Evolutionary conservation across 1,284 basidiomycete genomes (phyloP).

Genomic region (Nidula niveotomentosa): DNA sequence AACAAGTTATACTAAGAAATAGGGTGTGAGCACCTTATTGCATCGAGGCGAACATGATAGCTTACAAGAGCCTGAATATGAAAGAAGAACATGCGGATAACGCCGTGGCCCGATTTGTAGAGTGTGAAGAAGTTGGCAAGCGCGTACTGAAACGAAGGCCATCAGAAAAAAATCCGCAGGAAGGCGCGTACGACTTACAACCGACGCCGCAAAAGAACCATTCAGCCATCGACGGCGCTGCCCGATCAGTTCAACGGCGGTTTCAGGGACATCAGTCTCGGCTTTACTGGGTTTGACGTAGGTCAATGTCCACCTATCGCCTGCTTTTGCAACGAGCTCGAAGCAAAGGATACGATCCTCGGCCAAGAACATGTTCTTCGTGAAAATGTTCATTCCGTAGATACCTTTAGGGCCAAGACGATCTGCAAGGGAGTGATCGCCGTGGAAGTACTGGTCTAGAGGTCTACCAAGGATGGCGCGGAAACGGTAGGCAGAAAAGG

Average conservation of each 20-base stretch:
- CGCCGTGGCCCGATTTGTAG: conserved; percentile 83
- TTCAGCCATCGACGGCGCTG: conserved; percentile 97
- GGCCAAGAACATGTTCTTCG: conserved; percentile 94
- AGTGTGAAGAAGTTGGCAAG: conserved; percentile 94
- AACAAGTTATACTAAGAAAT: conserved; percentile 69
- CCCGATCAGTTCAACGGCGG: conserved; percentile 89
- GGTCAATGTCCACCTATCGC: conserved; percentile 85
- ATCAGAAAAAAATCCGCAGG: not conserved
- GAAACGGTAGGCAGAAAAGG: conserved; percentile 94
- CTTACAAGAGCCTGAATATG: conserved; percentile 88
- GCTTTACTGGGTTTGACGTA: conserved; percentile 97
- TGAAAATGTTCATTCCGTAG: conserved; percentile 98
- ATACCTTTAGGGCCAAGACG: conserved; percentile 93
- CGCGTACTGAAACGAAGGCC: conserved; percentile 60
- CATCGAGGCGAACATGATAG: not conserved
- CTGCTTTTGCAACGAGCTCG: conserved; percentile 91
- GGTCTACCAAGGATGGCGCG: conserved; percentile 91
- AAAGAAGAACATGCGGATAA: conserved; percentile 92
- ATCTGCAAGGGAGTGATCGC: conserved; percentile 93
- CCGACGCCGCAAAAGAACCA: conserved; percentile 95
- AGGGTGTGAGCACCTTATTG: conserved; percentile 1
- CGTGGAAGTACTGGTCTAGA: conserved; percentile 97
- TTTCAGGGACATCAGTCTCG: conserved; percentile 93
- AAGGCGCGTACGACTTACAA: conserved; percentile 51
- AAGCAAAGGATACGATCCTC: conserved; percentile 97